Conservation (phyloP, 768 basidiomycete species). For the Lactarius evosmus region DNA sequence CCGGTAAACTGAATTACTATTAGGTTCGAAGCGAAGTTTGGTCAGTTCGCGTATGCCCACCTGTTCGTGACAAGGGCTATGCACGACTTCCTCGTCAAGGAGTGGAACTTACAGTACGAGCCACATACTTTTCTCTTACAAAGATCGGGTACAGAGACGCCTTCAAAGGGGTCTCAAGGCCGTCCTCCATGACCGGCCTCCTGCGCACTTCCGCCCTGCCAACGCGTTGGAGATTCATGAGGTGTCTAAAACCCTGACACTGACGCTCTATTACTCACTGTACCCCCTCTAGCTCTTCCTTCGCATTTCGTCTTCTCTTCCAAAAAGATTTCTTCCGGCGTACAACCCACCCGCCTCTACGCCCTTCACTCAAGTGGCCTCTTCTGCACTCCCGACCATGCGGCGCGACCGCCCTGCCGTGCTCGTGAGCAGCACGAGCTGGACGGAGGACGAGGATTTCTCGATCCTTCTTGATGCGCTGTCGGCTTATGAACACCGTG, state of each 20-base stretch:
- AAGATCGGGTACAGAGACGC: not conserved
- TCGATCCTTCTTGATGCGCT: constrained; percentile 76
- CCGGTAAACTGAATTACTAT: not conserved
- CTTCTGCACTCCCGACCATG: constrained; percentile 52
- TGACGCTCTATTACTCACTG: constrained; percentile 21
- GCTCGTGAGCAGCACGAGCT: constrained; percentile 88
- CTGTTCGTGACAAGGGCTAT: constrained; percentile 92
- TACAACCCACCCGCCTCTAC: constrained; percentile 35
- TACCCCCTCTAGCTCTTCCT: constrained; percentile 48
- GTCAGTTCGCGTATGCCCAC: constrained; percentile 79
- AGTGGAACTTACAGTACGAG: constrained; percentile 77
- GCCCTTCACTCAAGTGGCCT: constrained; percentile 31
- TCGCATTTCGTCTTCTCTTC: constrained; percentile 47
- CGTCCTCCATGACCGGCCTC: constrained; percentile 88
- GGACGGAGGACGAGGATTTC: constrained; percentile 98
- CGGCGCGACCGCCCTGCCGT: constrained; percentile 79
- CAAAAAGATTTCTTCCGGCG: constrained; percentile 45
- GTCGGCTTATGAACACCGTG: constrained; percentile 60
- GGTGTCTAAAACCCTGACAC: constrained; percentile 37
- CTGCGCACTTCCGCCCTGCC: constrained; percentile 73
- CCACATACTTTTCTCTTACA: not conserved
- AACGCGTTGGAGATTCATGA: constrained; percentile 73
- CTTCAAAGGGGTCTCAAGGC: constrained; percentile 64
- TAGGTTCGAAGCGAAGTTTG: constrained; percentile 86
- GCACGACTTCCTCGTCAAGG: constrained; percentile 60